Evolutionary conservation across 2,329 filamentous ascomycete species (phyloP), one percentile per base, ranked within the genome.

Genomic region (Cladophialophora chaetospira): DNA sequence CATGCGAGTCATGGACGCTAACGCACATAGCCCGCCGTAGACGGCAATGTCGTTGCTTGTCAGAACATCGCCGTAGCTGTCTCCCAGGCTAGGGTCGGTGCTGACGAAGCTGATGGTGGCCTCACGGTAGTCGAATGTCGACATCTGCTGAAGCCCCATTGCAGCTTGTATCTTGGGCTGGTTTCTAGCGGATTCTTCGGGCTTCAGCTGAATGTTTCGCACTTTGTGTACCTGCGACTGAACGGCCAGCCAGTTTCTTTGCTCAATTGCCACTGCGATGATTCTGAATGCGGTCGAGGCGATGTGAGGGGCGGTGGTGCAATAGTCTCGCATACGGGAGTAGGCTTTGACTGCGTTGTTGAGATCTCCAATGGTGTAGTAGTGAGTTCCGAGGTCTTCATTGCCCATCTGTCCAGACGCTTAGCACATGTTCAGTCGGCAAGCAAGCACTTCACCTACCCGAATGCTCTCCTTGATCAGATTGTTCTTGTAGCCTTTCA

Each of bases 391-490:
- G 4, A 97, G 78, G 66, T 97, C 94, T 72, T 97, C 91, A 67
- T 97, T 89, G 42, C 91, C 93, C 86, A 97, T 97, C 89, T 96
- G 33, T 8, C 21, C 19, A 40, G 23, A 31, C 46, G 29, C 29
- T 53, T 21, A 64, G 44, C 48, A 21, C 26, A 11, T 40, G 26
- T 3, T 28, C 49, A 10, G 4, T 31, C 42, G 23, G 21, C 17
- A 36, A 3, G 28, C 28, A 4, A 31, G 21, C 13, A 19, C 13
- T 1, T 29, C 21, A 68, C 82, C 55, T 79, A 95, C 91, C 65
- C 92, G 77, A 67, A 97, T 96, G 75, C 91, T 97, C 75, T 99
- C 94, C 71, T 97, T 96, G 67, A 99, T 91, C 40, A 97, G 76
- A 67, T 97, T 99, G 70, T 97, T 96, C 75, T 94, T 96, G 73